Base-by-base conservation (phyloP, 192 early-diverging fungal genomes). In the Chytriomyces confervae region DNA sequence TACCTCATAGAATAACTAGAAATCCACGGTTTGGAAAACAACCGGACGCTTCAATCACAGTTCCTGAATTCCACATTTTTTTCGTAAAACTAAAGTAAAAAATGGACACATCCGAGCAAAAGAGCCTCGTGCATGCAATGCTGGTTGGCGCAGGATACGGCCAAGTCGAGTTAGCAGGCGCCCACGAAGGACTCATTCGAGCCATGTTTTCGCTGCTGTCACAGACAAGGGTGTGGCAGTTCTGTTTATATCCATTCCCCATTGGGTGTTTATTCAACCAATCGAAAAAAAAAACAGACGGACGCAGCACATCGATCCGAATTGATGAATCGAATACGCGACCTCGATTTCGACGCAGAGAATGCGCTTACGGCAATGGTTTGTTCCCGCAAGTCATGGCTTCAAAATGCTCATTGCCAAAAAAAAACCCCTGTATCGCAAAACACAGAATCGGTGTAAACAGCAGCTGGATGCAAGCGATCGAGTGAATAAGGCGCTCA, bases 141-240 rank as follows among this genome's bases (percentile, higher is more conserved):
- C 29, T 65, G 27, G 36, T 24, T 13, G 64, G 20, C 64, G 29
- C 20, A 18, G 64, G 64, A 18, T 29, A 5, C 20, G 13, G 36
- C 1, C 2, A 16, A 13, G 18, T 13, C 20, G 20, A 24, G 2
- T 13, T 65, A 23, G 1, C n/a, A 65, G 11, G n/a, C 16, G 51
- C n/a, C 51, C 20, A 43, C 16, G 61, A 74, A 6, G 0, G 8
- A n/a, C 10, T 74, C 2, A 6, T 74, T 7, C 11, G 45, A 7
- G 23, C n/a, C 18, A 1, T 74, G 23, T 74, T 74, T 63, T 20
- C 53, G 23, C 53, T 74, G 36, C 61, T 74, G n/a, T 57, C 72
- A 47, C 61, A 74, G 44, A 23, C 72, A 1, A 36, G 36, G 36
- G 36, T 36, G 2, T n/a, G 9, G n/a, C 72, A 74, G 72, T 53